These are phyloP conservation scores for Cryptosporidium muris DNA, from an alignment of 169 alveolate species.

Conservation along the genomic window DNA sequence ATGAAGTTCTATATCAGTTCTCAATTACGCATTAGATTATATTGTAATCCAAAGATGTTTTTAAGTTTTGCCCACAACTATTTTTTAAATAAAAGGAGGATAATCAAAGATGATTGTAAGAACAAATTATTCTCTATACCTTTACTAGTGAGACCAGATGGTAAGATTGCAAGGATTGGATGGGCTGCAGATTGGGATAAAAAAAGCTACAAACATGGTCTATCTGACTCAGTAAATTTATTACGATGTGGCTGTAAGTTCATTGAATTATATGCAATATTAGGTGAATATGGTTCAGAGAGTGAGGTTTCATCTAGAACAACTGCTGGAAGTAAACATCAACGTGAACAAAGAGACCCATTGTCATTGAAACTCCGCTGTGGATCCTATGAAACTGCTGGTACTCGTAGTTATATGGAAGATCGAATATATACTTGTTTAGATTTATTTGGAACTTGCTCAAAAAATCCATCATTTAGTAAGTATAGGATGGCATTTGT, in stretches of 20 bases:
- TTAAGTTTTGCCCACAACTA: slow-evolving; percentile 43
- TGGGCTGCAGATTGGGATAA: slow-evolving; percentile 65
- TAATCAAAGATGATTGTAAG: not conserved
- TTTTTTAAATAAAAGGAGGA: slow-evolving; percentile 39
- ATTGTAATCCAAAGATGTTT: slow-evolving; percentile 8
- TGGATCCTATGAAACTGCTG: slow-evolving; percentile 73
- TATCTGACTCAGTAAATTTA: not conserved
- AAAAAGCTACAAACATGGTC: not conserved
- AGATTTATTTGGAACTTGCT: slow-evolving; percentile 67
- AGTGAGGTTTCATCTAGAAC: not conserved
- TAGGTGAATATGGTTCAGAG: not conserved
- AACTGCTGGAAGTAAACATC: slow-evolving; percentile 65
- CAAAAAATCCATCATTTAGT: not conserved
- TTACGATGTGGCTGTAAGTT: slow-evolving; percentile 1
- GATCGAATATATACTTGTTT: slow-evolving; percentile 74
- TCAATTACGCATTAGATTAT: not conserved
- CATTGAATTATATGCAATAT: slow-evolving; percentile 22
- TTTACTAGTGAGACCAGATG: slow-evolving; percentile 13
- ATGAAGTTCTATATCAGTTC: slow-evolving; percentile 32
- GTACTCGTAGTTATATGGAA: slow-evolving; percentile 78
- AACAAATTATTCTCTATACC: slow-evolving; percentile 27
- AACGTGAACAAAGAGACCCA: slow-evolving; percentile 60
- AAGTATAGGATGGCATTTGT: slow-evolving; percentile 62
- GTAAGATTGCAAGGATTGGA: slow-evolving; percentile 27
- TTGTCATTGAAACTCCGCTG: slow-evolving; percentile 61